A percentile compares a stretch with the other conserved stretches of the same genome.
phyloP scores from a whole-genome alignment of 805 yeast genomes.

The Ogataea nonfermentans region DNA sequence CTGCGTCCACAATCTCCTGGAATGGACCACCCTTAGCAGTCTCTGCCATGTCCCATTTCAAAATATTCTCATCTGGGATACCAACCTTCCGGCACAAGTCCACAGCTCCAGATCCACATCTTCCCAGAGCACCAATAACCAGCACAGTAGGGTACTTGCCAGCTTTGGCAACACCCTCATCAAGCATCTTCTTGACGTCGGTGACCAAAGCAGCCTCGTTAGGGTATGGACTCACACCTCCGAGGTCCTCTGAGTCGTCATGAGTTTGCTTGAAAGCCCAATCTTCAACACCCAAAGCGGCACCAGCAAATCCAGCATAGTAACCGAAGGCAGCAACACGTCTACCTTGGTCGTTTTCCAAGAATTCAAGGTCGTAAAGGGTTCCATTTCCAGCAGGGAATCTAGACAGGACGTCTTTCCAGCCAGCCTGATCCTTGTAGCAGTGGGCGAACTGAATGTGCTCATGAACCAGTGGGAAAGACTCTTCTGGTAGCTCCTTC shows the following conservation, averaged over 20 bases:
- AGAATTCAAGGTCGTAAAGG: conserved; percentile 89
- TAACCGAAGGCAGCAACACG: conserved; percentile 99
- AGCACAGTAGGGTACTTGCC: conserved; percentile 74
- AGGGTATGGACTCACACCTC: conserved; percentile 78
- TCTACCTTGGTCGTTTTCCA: conserved; percentile 92
- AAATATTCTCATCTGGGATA: conserved; percentile 76
- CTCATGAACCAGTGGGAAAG: conserved; percentile 91
- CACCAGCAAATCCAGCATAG: conserved; percentile 99
- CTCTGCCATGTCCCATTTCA: conserved; percentile 96
- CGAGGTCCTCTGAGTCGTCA: conserved; percentile 63
- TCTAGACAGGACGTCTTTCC: conserved; percentile 87
- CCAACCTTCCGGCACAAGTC: conserved; percentile 82
- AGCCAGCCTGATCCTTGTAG: conserved; percentile 95
- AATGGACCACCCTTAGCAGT: conserved; percentile 98
- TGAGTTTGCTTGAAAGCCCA: conserved; percentile 91
- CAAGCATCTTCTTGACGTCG: conserved; percentile 63
- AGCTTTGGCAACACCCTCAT: conserved; percentile 54
- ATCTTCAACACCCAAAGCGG: conserved; percentile 91
- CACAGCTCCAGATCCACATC: conserved; percentile 98
- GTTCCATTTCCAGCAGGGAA: conserved; percentile 91
- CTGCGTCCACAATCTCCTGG: conserved; percentile 82
- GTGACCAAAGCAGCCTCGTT: conserved; percentile 71
- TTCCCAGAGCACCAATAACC: conserved; percentile 95
- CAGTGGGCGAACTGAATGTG: conserved; percentile 99
- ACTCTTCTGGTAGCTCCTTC: conserved; percentile 91